Conservation (phyloP, 2,329 filamentous ascomycete genomes). For the Thielaviopsis populi region DNA sequence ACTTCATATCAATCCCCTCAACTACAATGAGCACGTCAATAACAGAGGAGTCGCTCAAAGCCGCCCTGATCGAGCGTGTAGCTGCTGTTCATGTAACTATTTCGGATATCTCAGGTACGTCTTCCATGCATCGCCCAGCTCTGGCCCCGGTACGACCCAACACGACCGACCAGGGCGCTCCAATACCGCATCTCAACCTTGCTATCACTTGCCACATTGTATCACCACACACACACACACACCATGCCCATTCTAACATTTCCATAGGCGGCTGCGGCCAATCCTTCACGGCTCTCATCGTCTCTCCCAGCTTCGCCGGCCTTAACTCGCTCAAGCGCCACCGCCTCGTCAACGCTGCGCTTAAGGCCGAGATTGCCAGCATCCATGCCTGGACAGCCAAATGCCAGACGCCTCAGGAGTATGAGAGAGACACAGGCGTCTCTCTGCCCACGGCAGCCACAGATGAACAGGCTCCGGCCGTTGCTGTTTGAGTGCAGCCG, state of each 20-base stretch:
- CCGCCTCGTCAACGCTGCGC: conserved; percentile 65
- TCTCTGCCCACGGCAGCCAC: conserved; percentile 26
- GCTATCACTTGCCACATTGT: not conserved
- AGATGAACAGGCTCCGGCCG: conserved; percentile 19
- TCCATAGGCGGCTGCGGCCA: conserved; percentile 44
- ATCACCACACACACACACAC: conserved; percentile 14
- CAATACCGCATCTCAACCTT: not conserved
- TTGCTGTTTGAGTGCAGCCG: conserved; percentile 22
- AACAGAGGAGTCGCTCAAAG: conserved; percentile 54
- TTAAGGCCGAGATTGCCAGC: conserved; percentile 75
- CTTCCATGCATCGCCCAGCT: not conserved
- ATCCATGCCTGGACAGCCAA: conserved; percentile 95
- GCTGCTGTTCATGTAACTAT: conserved; percentile 70
- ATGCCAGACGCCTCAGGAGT: conserved; percentile 84
- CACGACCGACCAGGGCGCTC: not conserved
- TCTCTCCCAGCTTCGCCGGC: conserved; percentile 52
- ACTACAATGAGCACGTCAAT: conserved; percentile 20
- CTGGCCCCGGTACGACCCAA: not conserved
- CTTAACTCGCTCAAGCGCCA: conserved; percentile 71
- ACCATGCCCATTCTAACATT: not conserved
- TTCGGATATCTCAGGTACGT: conserved; percentile 76
- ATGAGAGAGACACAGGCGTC: conserved; percentile 46
- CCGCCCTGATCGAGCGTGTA: conserved; percentile 54
- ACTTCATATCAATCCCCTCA: not conserved
- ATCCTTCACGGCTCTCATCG: conserved; percentile 43